Evolutionary conservation across 2,329 filamentous ascomycete genomes (phyloP), one percentile per base, ranked within the genome.

Genomic region (Calonectria pauciramosa): DNA sequence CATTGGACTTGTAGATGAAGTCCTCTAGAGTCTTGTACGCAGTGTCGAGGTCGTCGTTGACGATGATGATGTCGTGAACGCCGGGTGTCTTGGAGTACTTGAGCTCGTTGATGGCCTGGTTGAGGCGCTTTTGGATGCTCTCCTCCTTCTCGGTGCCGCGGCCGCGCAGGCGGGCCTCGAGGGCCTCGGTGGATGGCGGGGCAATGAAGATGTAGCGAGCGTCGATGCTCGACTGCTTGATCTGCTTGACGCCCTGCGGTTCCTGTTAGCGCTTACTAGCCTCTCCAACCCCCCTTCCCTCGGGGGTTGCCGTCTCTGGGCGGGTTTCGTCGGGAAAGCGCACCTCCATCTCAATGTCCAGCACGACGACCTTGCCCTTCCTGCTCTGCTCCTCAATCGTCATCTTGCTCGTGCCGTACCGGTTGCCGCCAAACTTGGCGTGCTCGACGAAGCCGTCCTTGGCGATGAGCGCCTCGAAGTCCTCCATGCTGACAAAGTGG

Each of bases 271-370:
- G 30, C 32, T n/a, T 14, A 47, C 14, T 36, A n/a, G 14, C 23
- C 44, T 11, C 41, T 18, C 44, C 6, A 18, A 1, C 44, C 20
- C 41, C 9, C 20, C 44, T 20, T 9, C n/a, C n/a, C n/a, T n/a
- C n/a, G n/a, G n/a, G 44, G n/a, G 44, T 47, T 47, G 44, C 9
- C n/a, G 44, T 11, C n/a, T 47, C n/a, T 13, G 5, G 10, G n/a
- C 10, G 44, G 44, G n/a, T 6, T 4, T 32, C 9, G 44, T 47
- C 11, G 23, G 6, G 32, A 44, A 6, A 18, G 82, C 86, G 52
- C 82, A 93, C 93, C 91, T 98, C 96, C 95, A 98, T 98, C 89
- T 98, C 96, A 82, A 98, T 98, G 85, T 98, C 96, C 79, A 98
- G 88, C 52, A 98, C 93, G 74, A 96, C 96, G 52, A 95, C 91